These are phyloP conservation scores for Candida namnaoensis DNA, from an alignment of 805 yeast species.

Conservation along the genomic window DNA sequence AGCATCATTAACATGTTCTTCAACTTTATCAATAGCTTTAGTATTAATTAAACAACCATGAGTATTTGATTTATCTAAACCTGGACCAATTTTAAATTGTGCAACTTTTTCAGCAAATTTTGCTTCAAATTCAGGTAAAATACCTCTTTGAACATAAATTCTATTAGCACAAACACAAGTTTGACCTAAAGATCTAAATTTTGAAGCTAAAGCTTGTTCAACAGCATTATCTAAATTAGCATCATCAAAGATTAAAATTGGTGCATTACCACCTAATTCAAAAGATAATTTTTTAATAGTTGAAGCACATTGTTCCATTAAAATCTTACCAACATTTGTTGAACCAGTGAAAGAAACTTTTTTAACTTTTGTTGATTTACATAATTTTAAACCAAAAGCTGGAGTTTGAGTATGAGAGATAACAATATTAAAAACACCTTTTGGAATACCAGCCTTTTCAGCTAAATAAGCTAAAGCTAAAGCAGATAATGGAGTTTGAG, in stretches of 20 bases:
- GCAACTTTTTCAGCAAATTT: conserved; percentile 35
- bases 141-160: conserved; percentile 42
- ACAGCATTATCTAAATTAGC: conserved; percentile 51
- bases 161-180: conserved; percentile 61
- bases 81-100: conserved; percentile 46
- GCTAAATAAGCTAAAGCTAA: conserved; percentile 47
- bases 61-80: conserved; percentile 39
- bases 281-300: conserved; percentile 53
- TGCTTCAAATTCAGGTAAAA: conserved; percentile 39
- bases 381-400: conserved; percentile 39
- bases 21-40: conserved; percentile 42
- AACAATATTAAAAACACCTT: conserved; percentile 46
- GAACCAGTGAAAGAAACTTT: conserved; percentile 62
- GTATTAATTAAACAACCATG: conserved; percentile 51
- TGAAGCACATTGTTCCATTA: conserved; percentile 48
- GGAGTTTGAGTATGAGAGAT: conserved; percentile 43
- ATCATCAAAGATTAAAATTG: conserved; percentile 52
- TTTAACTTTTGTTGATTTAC: conserved; percentile 38
- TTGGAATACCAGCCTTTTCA: conserved; percentile 53
- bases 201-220: conserved; percentile 40
- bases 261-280: conserved; percentile 66
- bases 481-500: conserved; percentile 53
- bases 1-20: conserved; percentile 46
- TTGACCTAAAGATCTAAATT: conserved; percentile 56
- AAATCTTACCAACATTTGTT: conserved; percentile 49